phyloP scores from a whole-genome alignment of 73 alveolate genomes.

The Paramecium primaurelia region DNA sequence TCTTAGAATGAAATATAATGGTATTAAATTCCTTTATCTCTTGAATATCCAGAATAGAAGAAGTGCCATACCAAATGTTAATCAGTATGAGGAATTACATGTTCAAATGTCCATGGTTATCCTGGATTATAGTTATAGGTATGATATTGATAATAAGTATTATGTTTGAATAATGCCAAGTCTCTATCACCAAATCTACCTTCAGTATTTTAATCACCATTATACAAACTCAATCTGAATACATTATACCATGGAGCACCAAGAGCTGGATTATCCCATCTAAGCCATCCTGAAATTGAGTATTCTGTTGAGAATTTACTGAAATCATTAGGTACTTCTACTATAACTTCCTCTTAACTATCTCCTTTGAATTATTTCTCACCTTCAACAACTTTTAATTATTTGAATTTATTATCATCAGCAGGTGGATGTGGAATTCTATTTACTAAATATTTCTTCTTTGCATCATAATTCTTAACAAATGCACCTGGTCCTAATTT shows the following conservation, averaged over 20 bases:
- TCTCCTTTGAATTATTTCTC: background rate
- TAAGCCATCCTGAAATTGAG: slow-evolving; percentile 37
- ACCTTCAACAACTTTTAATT: background rate
- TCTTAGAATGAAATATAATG: background rate
- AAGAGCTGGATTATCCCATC: slow-evolving; percentile 17
- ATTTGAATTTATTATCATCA: background rate
- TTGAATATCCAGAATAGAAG: background rate
- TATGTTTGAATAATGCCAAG: background rate
- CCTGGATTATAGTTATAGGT: background rate
- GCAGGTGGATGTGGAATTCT: slow-evolving; percentile 21
- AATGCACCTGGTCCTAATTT: slow-evolving; percentile 34
- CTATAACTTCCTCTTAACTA: background rate
- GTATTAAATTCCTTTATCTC: background rate
- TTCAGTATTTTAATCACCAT: background rate
- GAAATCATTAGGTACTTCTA: background rate
- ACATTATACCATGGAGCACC: slow-evolving; percentile 26
- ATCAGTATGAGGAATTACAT: background rate
- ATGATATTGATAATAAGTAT: background rate
- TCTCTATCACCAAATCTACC: slow-evolving; percentile 12
- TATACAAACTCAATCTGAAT: background rate
- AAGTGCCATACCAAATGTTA: slow-evolving; percentile 2
- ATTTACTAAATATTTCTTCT: background rate
- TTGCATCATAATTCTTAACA: background rate
- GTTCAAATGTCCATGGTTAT: background rate
- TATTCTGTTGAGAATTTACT: background rate